Percentiles rank a stretch among this genome's conserved stretches.
phyloP scores from a whole-genome alignment of 2,329 filamentous ascomycete genomes.

The Talaromyces funiculosus region DNA sequence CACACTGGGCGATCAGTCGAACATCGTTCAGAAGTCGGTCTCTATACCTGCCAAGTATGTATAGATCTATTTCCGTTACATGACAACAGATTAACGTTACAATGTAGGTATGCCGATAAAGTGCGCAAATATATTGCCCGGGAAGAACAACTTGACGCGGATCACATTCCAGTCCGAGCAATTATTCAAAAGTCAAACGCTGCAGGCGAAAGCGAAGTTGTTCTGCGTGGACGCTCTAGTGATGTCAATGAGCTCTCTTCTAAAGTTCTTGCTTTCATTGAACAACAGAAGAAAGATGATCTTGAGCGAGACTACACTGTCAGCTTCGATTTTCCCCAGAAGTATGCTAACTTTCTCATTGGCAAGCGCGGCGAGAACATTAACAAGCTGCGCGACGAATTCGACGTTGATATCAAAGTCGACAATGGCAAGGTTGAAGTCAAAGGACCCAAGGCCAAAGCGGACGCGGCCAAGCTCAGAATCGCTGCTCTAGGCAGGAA shows the following conservation, averaged over 20 bases:
- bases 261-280: slow-evolving; percentile 73
- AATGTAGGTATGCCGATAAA: slow-evolving; percentile 54
- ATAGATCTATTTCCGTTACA: background rate
- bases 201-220: slow-evolving; percentile 48
- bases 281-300: slow-evolving; percentile 85
- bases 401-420: slow-evolving; percentile 75
- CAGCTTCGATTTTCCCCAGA: slow-evolving; percentile 89
- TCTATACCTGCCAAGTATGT: slow-evolving; percentile 50
- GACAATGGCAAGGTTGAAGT: slow-evolving; percentile 92
- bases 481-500: slow-evolving; percentile 74
- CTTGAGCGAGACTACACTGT: slow-evolving; percentile 84
- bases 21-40: slow-evolving; percentile 51
- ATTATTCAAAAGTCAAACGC: slow-evolving; percentile 45
- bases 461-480: slow-evolving; percentile 75
- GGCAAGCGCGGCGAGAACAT: slow-evolving; percentile 64
- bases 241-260: slow-evolving; percentile 65
- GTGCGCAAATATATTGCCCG: slow-evolving; percentile 54
- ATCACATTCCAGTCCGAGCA: slow-evolving; percentile 54
- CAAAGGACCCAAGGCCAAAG: slow-evolving; percentile 92
- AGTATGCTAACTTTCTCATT: slow-evolving; percentile 81
- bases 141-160: slow-evolving; percentile 49
- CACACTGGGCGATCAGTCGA: slow-evolving; percentile 49
- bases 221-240: slow-evolving; percentile 69
- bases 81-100: background rate
- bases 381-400: slow-evolving; percentile 62